A percentile compares a stretch with the other conserved stretches of the same genome.
Evolutionary conservation across 1,284 basidiomycete species (phyloP).

Genomic region (Trametes pubescens): DNA sequence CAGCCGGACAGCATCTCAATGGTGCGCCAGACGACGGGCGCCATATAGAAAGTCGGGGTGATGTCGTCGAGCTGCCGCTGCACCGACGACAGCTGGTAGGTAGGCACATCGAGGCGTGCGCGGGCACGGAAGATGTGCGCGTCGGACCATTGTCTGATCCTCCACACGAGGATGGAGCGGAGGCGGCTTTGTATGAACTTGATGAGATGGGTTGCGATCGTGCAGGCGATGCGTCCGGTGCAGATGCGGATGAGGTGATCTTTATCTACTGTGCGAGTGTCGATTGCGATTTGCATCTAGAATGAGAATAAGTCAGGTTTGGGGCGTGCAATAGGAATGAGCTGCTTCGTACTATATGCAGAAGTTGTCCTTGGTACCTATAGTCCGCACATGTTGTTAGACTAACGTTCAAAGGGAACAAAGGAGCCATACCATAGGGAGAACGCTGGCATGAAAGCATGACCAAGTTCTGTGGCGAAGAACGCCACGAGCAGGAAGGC

Average conservation of each 20-base stretch:
- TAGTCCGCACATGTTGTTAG: background rate
- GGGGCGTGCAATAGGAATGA: background rate
- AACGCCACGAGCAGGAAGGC: constrained; percentile 57
- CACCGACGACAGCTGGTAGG: constrained; percentile 69
- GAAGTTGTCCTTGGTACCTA: constrained; percentile 74
- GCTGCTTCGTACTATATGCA: constrained; percentile 59
- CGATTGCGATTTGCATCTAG: constrained; percentile 65
- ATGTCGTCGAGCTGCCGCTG: constrained; percentile 66
- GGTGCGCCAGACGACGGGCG: constrained; percentile 64
- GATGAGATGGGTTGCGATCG: constrained; percentile 55
- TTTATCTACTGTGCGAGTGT: constrained; percentile 68
- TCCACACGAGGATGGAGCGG: constrained; percentile 53
- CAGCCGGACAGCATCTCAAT: constrained; percentile 53
- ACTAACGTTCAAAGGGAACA: too few species aligned
- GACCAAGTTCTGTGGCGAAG: constrained; percentile 50
- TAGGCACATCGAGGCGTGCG: constrained; percentile 78
- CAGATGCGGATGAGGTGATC: constrained; percentile 63
- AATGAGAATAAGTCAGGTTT: background rate
- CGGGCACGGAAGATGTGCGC: constrained; percentile 68
- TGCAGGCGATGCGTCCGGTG: constrained; percentile 59
- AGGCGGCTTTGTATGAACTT: constrained; percentile 44
- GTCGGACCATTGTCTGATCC: constrained; percentile 68
- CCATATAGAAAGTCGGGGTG: constrained; percentile 40
- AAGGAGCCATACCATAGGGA: constrained; percentile 59
- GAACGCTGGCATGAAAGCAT: constrained; percentile 68